Evolutionary conservation across 768 basidiomycete species (phyloP).

Genomic region (Pisolithus orientalis): DNA sequence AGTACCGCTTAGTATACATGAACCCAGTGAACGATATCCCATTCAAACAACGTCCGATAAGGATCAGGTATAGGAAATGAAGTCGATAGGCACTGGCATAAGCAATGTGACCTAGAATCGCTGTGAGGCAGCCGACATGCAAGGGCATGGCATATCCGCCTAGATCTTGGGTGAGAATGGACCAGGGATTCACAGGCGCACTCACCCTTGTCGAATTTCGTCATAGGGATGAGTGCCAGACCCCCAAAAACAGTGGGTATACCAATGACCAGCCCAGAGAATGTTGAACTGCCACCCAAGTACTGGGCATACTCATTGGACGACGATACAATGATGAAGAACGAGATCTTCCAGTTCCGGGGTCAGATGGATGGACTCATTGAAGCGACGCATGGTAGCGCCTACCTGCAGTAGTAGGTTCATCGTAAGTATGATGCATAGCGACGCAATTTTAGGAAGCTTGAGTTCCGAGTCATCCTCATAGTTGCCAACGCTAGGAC

Average conservation of each 20-base stretch:
- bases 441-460: slow-evolving; percentile 41
- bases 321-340: slow-evolving; percentile 66
- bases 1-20: slow-evolving; percentile 67
- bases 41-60: slow-evolving; percentile 60
- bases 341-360: slow-evolving; percentile 48
- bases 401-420: slow-evolving; percentile 43
- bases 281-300: slow-evolving; percentile 62
- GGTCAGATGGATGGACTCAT: not conserved
- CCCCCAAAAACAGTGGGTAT: slow-evolving; percentile 62
- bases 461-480: slow-evolving; percentile 33
- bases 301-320: slow-evolving; percentile 56
- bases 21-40: slow-evolving; percentile 57
- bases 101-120: slow-evolving; percentile 50
- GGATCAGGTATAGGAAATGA: slow-evolving; percentile 60
- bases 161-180: slow-evolving; percentile 14
- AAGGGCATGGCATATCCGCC: slow-evolving; percentile 52
- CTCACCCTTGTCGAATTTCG: slow-evolving; percentile 50
- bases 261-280: slow-evolving; percentile 61
- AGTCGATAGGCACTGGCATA: slow-evolving; percentile 57
- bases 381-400: not conserved
- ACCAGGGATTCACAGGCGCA: not conserved
- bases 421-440: slow-evolving; percentile 38
- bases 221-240: slow-evolving; percentile 49
- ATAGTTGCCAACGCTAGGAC: not conserved
- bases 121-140: slow-evolving; percentile 45